These are phyloP conservation scores for Gossypium ekmanianum DNA, from an alignment of 345 rosid genomes.

Conservation along the genomic window DNA sequence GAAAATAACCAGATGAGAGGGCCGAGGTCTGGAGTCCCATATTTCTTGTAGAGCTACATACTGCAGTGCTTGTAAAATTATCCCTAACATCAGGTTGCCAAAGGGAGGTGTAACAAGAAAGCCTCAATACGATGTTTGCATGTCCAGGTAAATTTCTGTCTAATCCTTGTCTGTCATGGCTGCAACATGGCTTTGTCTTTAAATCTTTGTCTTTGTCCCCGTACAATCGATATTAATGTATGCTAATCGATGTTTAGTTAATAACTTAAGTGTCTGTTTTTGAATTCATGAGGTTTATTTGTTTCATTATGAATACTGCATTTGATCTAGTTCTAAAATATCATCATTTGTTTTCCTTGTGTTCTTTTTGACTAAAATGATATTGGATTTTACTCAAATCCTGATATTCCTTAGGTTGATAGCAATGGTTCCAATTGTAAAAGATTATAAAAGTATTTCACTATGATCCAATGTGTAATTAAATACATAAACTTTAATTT, in stretches of 20 bases:
- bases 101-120: slow-evolving; percentile 4
- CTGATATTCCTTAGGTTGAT: too few species aligned
- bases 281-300: background rate
- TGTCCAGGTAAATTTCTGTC: slow-evolving; percentile 2
- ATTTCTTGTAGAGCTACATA: slow-evolving; percentile 53
- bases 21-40: slow-evolving; percentile 96
- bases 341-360: background rate
- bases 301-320: background rate
- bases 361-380: background rate
- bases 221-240: background rate
- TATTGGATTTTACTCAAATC: too few species aligned
- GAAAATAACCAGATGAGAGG: slow-evolving; percentile 99
- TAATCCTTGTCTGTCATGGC: background rate
- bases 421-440: too few species aligned
- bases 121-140: background rate
- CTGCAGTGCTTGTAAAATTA: slow-evolving; percentile 7
- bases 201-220: background rate
- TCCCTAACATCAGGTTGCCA: background rate
- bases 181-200: background rate
- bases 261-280: background rate
- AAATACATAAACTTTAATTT: too few species aligned
- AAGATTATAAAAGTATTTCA: too few species aligned
- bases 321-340: background rate
- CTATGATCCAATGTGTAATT: too few species aligned
- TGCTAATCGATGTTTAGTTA: background rate